A percentile compares a stretch with the other conserved stretches of the same genome.
Evolutionary conservation across 192 early-diverging fungal genomes (phyloP).

Genomic region (Pilobolus umbonatus): DNA sequence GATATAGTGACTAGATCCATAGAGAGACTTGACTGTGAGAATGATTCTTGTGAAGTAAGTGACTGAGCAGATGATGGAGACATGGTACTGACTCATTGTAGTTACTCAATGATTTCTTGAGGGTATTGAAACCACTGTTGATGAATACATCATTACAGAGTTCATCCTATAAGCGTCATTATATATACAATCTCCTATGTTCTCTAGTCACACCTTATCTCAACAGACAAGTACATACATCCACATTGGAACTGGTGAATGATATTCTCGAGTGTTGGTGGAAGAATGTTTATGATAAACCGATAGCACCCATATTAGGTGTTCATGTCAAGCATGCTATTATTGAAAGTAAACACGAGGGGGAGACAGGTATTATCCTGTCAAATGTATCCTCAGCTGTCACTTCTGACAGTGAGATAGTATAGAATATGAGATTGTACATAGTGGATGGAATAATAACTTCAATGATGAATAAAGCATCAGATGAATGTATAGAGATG

Average conservation of each 20-base stretch:
- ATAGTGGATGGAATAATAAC: no score
- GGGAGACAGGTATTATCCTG: neutral
- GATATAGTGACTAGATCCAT: constrained; percentile 56
- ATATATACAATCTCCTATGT: constrained; percentile 39
- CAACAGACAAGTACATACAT: constrained; percentile 33
- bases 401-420: constrained; percentile 8
- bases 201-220: constrained; percentile 35
- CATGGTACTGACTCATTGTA: neutral
- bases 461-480: no score
- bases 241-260: constrained; percentile 40
- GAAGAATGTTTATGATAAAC: constrained; percentile 26
- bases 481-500: no score
- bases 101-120: constrained; percentile 63
- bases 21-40: neutral
- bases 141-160: constrained; percentile 48
- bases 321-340: constrained; percentile 15
- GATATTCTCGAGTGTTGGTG: constrained; percentile 44
- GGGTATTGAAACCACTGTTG: constrained; percentile 59
- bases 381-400: neutral
- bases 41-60: constrained; percentile 64
- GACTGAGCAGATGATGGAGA: constrained; percentile 46
- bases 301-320: constrained; percentile 19
- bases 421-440: no score
- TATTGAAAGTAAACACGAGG: constrained; percentile 2
- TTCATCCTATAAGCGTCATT: constrained; percentile 41